Evolutionary conservation across 371 early-diverging fungal genomes (phyloP).

Genomic region (Mucor indicus): DNA sequence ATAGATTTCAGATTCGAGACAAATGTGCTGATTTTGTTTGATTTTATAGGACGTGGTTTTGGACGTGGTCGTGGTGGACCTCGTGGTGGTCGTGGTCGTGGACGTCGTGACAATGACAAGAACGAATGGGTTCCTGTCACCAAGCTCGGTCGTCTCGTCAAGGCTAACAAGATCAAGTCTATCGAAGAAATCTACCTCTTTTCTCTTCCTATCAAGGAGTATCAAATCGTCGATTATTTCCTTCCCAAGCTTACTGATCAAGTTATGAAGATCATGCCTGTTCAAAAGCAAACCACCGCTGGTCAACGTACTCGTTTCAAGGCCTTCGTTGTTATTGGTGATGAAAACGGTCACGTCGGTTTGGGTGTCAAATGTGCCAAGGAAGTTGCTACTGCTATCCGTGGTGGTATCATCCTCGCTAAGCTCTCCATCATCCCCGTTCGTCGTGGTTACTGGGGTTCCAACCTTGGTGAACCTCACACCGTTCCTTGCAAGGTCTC

Average conservation of each 20-base stretch:
- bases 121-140: constrained; percentile 93
- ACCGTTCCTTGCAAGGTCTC: constrained; percentile 98
- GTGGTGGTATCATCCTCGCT: constrained; percentile 97
- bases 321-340: constrained; percentile 99
- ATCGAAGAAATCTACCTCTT: constrained; percentile 96
- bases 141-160: constrained; percentile 96
- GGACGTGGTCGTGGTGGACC: constrained; percentile 83
- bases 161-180: constrained; percentile 87
- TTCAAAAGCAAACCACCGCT: constrained; percentile 99
- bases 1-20: neutral
- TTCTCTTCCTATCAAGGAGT: constrained; percentile 98
- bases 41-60: constrained; percentile 60
- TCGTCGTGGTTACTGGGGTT: constrained; percentile 99
- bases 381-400: constrained; percentile 98
- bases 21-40: neutral
- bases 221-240: constrained; percentile 98
- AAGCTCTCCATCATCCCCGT: constrained; percentile 98
- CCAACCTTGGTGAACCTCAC: constrained; percentile 95
- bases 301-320: constrained; percentile 99
- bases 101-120: constrained; percentile 83
- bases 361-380: constrained; percentile 99
- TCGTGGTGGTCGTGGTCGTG: constrained; percentile 78
- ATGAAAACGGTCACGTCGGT: constrained; percentile 97
- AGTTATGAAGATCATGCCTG: constrained; percentile 99
- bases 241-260: constrained; percentile 97